Base-by-base conservation (phyloP, 371 early-diverging fungal genomes). In the Lichtheimia corymbifera region DNA sequence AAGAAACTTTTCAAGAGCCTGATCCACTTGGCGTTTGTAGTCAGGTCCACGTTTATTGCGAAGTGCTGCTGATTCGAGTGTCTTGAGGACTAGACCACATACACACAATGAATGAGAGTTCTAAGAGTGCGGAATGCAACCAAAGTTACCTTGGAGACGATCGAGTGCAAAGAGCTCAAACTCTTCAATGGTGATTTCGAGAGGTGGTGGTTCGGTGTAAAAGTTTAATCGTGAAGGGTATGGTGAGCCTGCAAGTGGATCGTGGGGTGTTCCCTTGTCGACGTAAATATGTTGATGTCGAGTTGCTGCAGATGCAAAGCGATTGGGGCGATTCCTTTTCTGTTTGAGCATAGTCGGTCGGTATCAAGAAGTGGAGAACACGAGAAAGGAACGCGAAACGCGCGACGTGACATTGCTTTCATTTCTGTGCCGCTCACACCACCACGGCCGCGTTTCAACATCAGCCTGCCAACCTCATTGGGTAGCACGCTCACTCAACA, bases 131-230 rank as follows among this genome's bases (percentile, higher is more conserved):
- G 3, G 3, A 5, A 18, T 17, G 47, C 17, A 17, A 11, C 53
- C 66, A 42, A 64, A 44, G 35, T 43, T 79, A 82, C 91, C 91
- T 74, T 91, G 91, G 56, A 98, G 88, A 50, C 98, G 85, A 80
- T 96, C 96, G 20, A 98, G 85, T 1, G 97, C 96, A 77, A 82
- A 94, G 17, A 71, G 66, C 74, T 98, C 97, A 72, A 98, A 96
- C 66, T 97, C 94, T 55, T 89, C 91, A 61, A 96, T 87, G 55
- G 88, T 92, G 66, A 97, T 85, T 62, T 95, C 91, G 30, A 81
- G 81, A 53, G 80, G 76, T 18, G 92, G 91, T 13, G 96, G 91
- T 4, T 82, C 74, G 11, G 64, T 50, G 78, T 97, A 98, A 64
- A 93, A 87, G 69, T 91, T 90, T 57, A 97, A 88, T 14, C 91